Percentiles rank a stretch among this genome's conserved stretches.
Evolutionary conservation across 2,329 filamentous ascomycete genomes (phyloP).

Genomic region (Tolypocladium pustulatum): DNA sequence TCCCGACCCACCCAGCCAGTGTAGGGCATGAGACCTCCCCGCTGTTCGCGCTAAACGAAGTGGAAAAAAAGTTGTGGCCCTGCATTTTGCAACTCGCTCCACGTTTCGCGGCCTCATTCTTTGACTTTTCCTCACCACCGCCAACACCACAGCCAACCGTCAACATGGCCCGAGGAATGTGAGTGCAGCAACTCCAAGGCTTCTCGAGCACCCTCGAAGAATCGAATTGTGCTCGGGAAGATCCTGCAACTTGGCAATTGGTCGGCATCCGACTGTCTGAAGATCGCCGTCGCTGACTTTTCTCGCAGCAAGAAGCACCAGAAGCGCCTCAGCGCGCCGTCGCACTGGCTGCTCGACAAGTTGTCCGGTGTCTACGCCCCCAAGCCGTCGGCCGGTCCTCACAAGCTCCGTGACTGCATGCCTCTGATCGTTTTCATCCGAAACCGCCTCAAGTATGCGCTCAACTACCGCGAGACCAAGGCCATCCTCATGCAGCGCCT

Average conservation of each 20-base stretch:
- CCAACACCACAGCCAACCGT: constrained; percentile 28
- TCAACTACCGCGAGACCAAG: constrained; percentile 96
- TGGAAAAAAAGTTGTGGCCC: constrained; percentile 19
- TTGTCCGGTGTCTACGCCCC: constrained; percentile 82
- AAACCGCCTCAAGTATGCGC: constrained; percentile 95
- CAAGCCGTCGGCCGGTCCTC: constrained; percentile 70
- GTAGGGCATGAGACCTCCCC: constrained; percentile 26
- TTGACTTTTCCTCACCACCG: constrained; percentile 23
- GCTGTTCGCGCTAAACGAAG: constrained; percentile 10
- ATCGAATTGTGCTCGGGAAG: not conserved
- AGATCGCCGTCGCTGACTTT: constrained; percentile 1
- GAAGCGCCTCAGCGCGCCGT: constrained; percentile 98
- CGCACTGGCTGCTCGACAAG: constrained; percentile 99
- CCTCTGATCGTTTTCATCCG: constrained; percentile 98
- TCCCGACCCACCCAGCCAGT: not conserved
- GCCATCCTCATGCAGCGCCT: constrained; percentile 99
- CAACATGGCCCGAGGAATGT: constrained; percentile 58
- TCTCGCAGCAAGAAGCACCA: constrained; percentile 87
- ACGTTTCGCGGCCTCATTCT: constrained; percentile 12
- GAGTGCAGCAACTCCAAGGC: constrained; percentile 20
- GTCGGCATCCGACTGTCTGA: not conserved
- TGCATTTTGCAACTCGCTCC: constrained; percentile 14
- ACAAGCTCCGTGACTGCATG: constrained; percentile 99
- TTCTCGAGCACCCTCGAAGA: not conserved
- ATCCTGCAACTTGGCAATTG: not conserved